Percentiles rank a stretch among this genome's conserved stretches.
phyloP scores from a whole-genome alignment of 2,329 filamentous ascomycete species.

The Ambrosiella xylebori region DNA sequence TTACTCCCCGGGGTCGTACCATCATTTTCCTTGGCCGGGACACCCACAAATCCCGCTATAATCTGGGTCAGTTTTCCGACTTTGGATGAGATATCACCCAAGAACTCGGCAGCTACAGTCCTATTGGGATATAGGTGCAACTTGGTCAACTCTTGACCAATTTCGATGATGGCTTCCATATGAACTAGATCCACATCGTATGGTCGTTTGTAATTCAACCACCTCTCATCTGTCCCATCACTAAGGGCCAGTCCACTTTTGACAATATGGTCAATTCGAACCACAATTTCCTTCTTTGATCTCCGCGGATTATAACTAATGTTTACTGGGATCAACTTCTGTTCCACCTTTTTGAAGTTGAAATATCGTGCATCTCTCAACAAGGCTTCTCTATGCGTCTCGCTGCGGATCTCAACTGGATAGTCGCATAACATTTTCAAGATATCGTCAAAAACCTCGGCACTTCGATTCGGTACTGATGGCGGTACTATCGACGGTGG shows the following conservation, averaged over 20 bases:
- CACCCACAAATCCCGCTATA: conserved; percentile 61
- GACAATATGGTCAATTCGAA: conserved; percentile 73
- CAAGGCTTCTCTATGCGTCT: conserved; percentile 59
- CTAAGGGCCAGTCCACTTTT: conserved; percentile 54
- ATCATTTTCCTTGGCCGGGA: conserved; percentile 27
- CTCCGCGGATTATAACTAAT: conserved; percentile 59
- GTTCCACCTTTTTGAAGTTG: conserved; percentile 80
- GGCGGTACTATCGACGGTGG: conserved; percentile 78
- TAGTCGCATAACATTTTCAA: conserved; percentile 73
- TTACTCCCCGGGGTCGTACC: background rate
- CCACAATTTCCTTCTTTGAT: conserved; percentile 53
- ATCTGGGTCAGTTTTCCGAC: conserved; percentile 62
- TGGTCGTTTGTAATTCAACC: conserved; percentile 67
- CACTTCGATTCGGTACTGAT: conserved; percentile 60
- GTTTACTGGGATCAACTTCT: conserved; percentile 61
- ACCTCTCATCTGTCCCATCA: conserved; percentile 21
- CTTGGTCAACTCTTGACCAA: conserved; percentile 47
- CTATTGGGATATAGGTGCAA: conserved; percentile 29
- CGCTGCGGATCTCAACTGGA: conserved; percentile 56
- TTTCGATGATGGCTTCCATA: conserved; percentile 64
- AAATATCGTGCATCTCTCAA: conserved; percentile 82
- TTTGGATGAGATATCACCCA: conserved; percentile 50
- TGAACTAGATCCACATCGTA: conserved; percentile 50
- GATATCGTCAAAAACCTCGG: conserved; percentile 71
- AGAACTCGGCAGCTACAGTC: conserved; percentile 49